These are phyloP conservation scores for Groenewaldozyma tartarivorans DNA, from an alignment of 805 yeast species.

Conservation along the genomic window DNA sequence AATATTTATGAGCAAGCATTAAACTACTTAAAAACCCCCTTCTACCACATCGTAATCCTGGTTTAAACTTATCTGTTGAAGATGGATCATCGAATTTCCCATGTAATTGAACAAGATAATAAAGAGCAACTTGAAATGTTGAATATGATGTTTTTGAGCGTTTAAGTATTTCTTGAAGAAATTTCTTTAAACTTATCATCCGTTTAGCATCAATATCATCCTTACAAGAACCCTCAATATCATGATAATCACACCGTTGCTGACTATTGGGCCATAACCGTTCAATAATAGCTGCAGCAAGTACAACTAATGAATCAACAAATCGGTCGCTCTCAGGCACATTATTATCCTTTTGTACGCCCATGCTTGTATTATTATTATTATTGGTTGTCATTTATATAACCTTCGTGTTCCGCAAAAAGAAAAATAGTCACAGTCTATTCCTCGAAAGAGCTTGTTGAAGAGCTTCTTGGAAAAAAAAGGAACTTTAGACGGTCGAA, in stretches of 20 bases:
- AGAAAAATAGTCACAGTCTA: too few species aligned
- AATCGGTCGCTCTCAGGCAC: too few species aligned
- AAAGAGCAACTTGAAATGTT: slow-evolving; percentile 57
- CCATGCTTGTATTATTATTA: too few species aligned
- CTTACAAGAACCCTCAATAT: slow-evolving; percentile 19
- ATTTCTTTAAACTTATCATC: slow-evolving; percentile 26
- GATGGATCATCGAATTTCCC: slow-evolving; percentile 12
- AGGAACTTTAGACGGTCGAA: too few species aligned
- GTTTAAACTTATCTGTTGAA: not conserved
- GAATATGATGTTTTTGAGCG: slow-evolving; percentile 50
- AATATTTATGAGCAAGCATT: slow-evolving; percentile 63
- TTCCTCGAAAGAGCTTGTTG: too few species aligned
- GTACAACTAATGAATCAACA: slow-evolving; percentile 20
- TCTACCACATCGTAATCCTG: slow-evolving; percentile 41
- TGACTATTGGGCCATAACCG: slow-evolving; percentile 25
- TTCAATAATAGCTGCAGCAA: slow-evolving; percentile 22
- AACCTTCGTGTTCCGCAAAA: too few species aligned
- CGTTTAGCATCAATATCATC: slow-evolving; percentile 5
- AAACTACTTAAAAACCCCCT: slow-evolving; percentile 58
- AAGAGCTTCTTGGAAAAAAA: too few species aligned
- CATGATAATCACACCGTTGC: not conserved
- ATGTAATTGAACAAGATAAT: slow-evolving; percentile 46
- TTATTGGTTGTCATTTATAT: too few species aligned
- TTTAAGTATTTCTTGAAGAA: slow-evolving; percentile 31
- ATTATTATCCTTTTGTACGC: too few species aligned